Base-by-base conservation (phyloP, 441 rosid genomes). In the Flueggea neowawraea region DNA sequence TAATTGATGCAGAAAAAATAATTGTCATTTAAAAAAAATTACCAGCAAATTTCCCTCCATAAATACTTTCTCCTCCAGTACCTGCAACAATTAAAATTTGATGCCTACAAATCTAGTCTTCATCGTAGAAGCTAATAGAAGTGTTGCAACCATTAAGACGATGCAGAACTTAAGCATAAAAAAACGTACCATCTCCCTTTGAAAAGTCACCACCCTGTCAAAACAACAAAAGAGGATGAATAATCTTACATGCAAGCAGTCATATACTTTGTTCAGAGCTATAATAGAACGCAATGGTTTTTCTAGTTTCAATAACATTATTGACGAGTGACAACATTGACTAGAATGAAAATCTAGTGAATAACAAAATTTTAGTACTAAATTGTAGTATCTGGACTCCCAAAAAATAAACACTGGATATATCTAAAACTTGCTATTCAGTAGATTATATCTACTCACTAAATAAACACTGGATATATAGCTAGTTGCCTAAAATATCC, bases 21-120 rank as follows among this genome's bases (percentile, higher is more conserved):
- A 49, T 33, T 16, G 52, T 41, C 22, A 52, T 9, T 52, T 32
- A 52, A 16, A 54, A 48, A 61, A 75, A 55, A 50, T 57, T 74
- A 91, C 99, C 99, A 55, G 86, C 68, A 85, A 95, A 91, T 76
- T 90, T 95, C 67, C 96, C 98, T 73, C 97, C 99, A 55, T 86
- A 91, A 67, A 92, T 90, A 67, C 98, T 90, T 81, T 95, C 98
- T 67, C 99, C 99, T 65, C 99, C 99, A 61, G 99, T 91, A 85
- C 98, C 99, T 95, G 93, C 86, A 87, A 82, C 84, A 95, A 81
- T 76, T 60, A 82, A 82, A 81, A 58, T 77, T 60, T 48, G 69
- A 68, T 78, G 82, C 80, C 82, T 78, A 81, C 77, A 81, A 65
- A 67, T 84, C 80, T 67, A 69, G 78, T 80, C 75, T 70, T 74